A percentile compares a stretch with the other conserved stretches of the same genome.
phyloP scores from a whole-genome alignment of 495 filamentous ascomycete species.

The Achaetomiella virescens region DNA sequence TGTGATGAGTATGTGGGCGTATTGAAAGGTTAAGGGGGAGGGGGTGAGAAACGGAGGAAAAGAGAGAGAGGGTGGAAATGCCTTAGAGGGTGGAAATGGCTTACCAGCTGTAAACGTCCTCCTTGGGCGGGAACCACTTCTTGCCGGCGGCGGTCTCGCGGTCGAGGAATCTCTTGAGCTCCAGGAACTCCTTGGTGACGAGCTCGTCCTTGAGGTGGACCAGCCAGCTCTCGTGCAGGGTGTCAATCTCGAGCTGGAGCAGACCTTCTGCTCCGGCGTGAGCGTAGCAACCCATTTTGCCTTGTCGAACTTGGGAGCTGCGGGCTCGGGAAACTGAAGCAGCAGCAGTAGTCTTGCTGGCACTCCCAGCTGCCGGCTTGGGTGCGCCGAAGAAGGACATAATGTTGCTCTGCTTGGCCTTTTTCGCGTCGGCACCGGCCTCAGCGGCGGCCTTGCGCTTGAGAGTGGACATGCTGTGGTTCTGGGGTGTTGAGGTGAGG shows the following conservation, averaged over 20 bases:
- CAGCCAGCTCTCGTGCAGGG: constrained; percentile 85
- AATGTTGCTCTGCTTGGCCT: constrained; percentile 58
- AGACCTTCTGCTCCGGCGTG: constrained; percentile 73
- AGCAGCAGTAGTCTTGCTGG: not conserved
- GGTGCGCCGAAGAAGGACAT: constrained; percentile 49
- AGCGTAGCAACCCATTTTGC: constrained; percentile 74
- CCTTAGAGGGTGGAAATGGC: constrained; percentile 15
- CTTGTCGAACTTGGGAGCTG: constrained; percentile 68
- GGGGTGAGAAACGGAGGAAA: no score
- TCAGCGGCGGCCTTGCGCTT: constrained; percentile 64
- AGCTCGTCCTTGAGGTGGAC: constrained; percentile 79
- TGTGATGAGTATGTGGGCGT: not conserved
- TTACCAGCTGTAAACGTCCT: constrained; percentile 95
- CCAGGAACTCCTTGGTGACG: constrained; percentile 67
- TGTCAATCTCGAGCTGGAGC: constrained; percentile 83
- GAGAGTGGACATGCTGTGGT: constrained; percentile 40
- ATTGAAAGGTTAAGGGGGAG: not conserved
- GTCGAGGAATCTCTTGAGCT: constrained; percentile 81
- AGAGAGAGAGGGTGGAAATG: not conserved
- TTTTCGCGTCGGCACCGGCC: constrained; percentile 52
- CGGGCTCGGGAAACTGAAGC: constrained; percentile 17
- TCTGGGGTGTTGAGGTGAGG: not conserved
- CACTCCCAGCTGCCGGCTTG: constrained; percentile 29
- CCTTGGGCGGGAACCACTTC: constrained; percentile 74
- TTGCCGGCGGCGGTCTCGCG: constrained; percentile 64